Evolutionary conservation across 202 grass and related monocot genomes (phyloP).

Genomic region (Carex arenaria): DNA sequence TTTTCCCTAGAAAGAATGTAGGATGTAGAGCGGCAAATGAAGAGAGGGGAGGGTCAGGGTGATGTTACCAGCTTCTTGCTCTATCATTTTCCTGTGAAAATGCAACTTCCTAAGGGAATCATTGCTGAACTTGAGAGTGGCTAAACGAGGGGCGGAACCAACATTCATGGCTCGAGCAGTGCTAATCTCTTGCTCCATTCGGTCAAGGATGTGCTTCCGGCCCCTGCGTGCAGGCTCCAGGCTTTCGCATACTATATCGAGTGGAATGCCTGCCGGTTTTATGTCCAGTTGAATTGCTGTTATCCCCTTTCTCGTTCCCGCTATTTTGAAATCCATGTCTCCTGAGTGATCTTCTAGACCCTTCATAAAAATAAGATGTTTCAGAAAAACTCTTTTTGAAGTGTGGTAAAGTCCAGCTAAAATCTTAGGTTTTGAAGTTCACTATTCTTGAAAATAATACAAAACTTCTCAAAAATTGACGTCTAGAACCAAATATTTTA

Average conservation of each 20-base stretch:
- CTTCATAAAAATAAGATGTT: slow-evolving; percentile 33
- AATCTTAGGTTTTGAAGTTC: neutral
- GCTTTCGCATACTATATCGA: slow-evolving; percentile 93
- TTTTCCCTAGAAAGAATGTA: neutral
- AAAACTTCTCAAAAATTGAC: neutral
- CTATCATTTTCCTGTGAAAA: slow-evolving; percentile 79
- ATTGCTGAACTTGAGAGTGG: slow-evolving; percentile 67
- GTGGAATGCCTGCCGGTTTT: slow-evolving; percentile 98
- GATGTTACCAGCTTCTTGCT: slow-evolving; percentile 80
- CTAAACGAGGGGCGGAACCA: slow-evolving; percentile 75
- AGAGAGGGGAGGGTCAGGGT: neutral
- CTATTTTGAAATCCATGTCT: slow-evolving; percentile 99
- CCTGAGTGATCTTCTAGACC: slow-evolving; percentile 96
- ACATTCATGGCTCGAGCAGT: slow-evolving; percentile 59
- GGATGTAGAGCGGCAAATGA: slow-evolving; percentile 18
- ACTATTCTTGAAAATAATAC: neutral
- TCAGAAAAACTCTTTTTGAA: neutral
- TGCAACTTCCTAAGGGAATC: slow-evolving; percentile 73
- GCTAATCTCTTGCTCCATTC: slow-evolving; percentile 94
- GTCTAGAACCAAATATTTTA: neutral
- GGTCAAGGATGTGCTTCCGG: slow-evolving; percentile 79
- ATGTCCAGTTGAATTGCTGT: slow-evolving; percentile 98
- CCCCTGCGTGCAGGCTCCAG: slow-evolving; percentile 75
- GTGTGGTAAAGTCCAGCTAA: neutral
- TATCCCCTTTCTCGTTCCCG: slow-evolving; percentile 89